Base-by-base conservation (phyloP, 164 flowering plant genomes). In the Santalum album region DNA sequence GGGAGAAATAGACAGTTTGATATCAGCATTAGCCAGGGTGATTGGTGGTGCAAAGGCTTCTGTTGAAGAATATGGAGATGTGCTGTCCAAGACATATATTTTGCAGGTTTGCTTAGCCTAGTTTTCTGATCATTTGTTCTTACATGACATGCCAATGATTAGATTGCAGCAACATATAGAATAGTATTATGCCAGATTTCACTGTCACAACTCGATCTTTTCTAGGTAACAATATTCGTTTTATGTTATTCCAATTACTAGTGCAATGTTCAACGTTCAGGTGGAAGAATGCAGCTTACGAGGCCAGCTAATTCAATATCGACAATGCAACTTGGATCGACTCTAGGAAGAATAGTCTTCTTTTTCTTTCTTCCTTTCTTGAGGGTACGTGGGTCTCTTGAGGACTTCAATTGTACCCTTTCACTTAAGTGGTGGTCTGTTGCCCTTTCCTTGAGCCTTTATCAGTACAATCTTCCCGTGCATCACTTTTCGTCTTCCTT, bases 241-340 rank as follows among this genome's bases (percentile, higher is more conserved):
- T 6, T 25, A 1, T 38, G 3, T 18, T 5, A 17, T 15, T 29
- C 9, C n/a, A 19, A 26, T 4, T 27, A 46, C 26, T 2, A 4
- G 12, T 22, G 14, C 32, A 10, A 16, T 39, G 21, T 23, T 50
- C 6, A 16, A 4, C n/a, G 34, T 72, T 64, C 75, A 84, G 90
- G 78, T 79, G 56, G 79, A 77, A 24, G 91, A 84, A 62, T 78
- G 82, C 67, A 77, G 83, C 66, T 75, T 79, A 60, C 67, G 77
- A 51, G 65, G 79, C 29, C 86, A 80, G 57, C 59, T 80, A 7
- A 75, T 83, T 19, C 90, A 80, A 53, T 42, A 69, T 45, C 61
- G 61, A n/a, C 29, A n/a, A 26, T 15, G 47, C 25, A 65, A 52
- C 20, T 18, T 29, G 26, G 26, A 19, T 17, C 45, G 42, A 55